Conservation (phyloP, 1,284 basidiomycete genomes). For the Trametes polyzona region DNA sequence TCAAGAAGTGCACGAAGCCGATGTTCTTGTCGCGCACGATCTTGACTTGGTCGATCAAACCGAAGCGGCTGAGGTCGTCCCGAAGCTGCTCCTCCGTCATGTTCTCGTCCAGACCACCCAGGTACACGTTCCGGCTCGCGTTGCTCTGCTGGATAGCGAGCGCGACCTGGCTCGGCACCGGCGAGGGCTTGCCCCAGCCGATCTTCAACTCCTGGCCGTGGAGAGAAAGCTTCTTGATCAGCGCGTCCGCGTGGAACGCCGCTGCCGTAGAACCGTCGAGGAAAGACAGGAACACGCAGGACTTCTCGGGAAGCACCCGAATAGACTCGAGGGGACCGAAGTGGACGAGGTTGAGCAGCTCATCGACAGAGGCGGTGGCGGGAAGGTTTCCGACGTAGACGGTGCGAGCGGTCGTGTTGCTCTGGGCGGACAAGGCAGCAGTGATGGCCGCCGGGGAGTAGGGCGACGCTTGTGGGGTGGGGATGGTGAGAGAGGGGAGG, state of each 20-base stretch:
- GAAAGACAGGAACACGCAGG: constrained; percentile 98
- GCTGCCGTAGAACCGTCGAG: constrained; percentile 89
- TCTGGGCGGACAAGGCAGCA: constrained; percentile 66
- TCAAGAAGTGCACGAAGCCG: constrained; percentile 95
- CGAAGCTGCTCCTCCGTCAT: constrained; percentile 89
- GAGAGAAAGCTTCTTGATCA: constrained; percentile 88
- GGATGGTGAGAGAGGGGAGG: constrained; percentile 67
- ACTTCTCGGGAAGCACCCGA: constrained; percentile 96
- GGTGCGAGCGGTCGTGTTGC: constrained; percentile 79
- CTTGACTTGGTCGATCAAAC: constrained; percentile 98
- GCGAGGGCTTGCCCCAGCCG: constrained; percentile 92
- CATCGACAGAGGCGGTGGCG: constrained; percentile 94
- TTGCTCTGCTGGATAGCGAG: constrained; percentile 89
- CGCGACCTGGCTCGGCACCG: constrained; percentile 84
- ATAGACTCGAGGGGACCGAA: constrained; percentile 97
- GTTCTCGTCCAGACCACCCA: constrained; percentile 87
- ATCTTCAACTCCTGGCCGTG: constrained; percentile 95
- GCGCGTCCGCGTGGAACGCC: constrained; percentile 93
- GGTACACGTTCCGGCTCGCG: constrained; percentile 92
- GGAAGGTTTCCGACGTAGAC: constrained; percentile 98
- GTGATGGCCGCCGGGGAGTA: constrained; percentile 77
- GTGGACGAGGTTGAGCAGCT: constrained; percentile 96
- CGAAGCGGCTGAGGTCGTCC: constrained; percentile 87
- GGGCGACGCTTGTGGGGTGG: constrained; percentile 49
- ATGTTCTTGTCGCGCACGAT: constrained; percentile 98